Evolutionary conservation across 352 stramenopile genomes (phyloP).

Genomic region (Pythium sukuiense): DNA sequence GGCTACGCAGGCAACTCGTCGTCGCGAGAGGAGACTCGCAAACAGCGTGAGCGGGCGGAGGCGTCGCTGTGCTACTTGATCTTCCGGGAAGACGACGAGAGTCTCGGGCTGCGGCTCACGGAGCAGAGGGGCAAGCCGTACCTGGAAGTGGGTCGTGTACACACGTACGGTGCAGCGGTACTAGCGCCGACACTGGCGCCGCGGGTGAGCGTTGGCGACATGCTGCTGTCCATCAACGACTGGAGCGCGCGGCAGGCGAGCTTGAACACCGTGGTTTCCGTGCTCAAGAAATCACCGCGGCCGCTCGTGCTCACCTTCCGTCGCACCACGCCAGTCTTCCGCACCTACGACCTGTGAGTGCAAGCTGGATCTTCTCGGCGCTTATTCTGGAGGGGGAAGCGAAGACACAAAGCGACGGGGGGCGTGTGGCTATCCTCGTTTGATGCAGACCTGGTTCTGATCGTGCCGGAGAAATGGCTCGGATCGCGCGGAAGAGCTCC

Average conservation of each 20-base stretch:
- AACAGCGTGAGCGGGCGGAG: slow-evolving; percentile 28
- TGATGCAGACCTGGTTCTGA: background rate
- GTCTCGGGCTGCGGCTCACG: slow-evolving; percentile 53
- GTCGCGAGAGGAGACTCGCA: slow-evolving; percentile 4
- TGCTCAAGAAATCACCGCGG: slow-evolving; percentile 58
- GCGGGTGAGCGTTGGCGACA: slow-evolving; percentile 40
- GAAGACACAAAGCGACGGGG: background rate
- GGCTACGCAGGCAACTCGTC: slow-evolving; percentile 1
- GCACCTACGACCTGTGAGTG: slow-evolving; percentile 24
- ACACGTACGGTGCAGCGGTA: background rate
- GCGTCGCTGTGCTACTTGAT: slow-evolving; percentile 60
- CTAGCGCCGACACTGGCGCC: slow-evolving; percentile 33
- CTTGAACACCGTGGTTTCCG: slow-evolving; percentile 47
- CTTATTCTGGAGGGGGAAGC: slow-evolving; percentile 12
- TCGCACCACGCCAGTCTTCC: slow-evolving; percentile 1
- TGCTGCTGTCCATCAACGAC: slow-evolving; percentile 70
- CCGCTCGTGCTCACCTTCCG: slow-evolving; percentile 72
- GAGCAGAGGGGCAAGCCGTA: slow-evolving; percentile 45
- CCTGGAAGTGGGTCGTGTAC: slow-evolving; percentile 23
- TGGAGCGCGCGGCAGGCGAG: slow-evolving; percentile 49
- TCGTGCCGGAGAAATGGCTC: slow-evolving; percentile 5
- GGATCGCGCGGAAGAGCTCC: background rate
- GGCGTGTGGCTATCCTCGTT: background rate
- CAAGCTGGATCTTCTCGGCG: background rate
- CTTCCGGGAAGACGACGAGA: slow-evolving; percentile 60